Base-by-base conservation (phyloP, 768 basidiomycete genomes). In the Asterophora lycoperdoides region DNA sequence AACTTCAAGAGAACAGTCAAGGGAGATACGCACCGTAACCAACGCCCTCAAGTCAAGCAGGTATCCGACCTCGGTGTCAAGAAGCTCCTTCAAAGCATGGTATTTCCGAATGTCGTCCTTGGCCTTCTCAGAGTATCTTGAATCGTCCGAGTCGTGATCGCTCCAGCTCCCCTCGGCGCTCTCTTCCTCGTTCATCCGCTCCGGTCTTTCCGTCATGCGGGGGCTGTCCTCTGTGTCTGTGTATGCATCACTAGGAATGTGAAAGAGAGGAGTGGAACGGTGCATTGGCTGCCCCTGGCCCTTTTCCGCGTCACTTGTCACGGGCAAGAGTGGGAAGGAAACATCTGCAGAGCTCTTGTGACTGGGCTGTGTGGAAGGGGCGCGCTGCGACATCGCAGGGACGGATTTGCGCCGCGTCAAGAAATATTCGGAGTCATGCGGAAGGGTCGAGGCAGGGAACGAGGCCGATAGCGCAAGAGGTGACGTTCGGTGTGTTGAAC, bases 1-100 rank as follows among this genome's bases (percentile, higher is more conserved):
- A 56, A 36, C 20, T 29, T 6, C 6, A 23, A 28, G 13, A 42
- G 6, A 17, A 44, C 1, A 44, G 20, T 38, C 13, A 8, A 46
- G 30, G 41, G 48, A 42, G 45, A 51, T 51, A 11, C 3, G 6
- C 23, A 91, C 92, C 54, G 77, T 75, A 48, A 92, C 86, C 37
- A 98, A 75, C 8, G 78, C 78, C 52, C 82, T 79, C 58, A 97
- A 67, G 66, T 94, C 92, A 44, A 75, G 63, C 8, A 93, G 75
- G 64, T 97, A 98, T 6, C 81, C 81, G 15, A 81, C 71, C 70
- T 98, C 95, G 1, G 93, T 94, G 49, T 79, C 73, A 19, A 97
- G 75, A 34, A 98, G 71, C 67, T 97, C 95, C 55, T 81, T 74
- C 42, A 97, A 77, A 5, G 91, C 87, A 59, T 96, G 85, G 54